A percentile compares a stretch with the other conserved stretches of the same genome.
Evolutionary conservation across 108 stramenopile species (phyloP).

Genomic region (Tribonema minus): DNA sequence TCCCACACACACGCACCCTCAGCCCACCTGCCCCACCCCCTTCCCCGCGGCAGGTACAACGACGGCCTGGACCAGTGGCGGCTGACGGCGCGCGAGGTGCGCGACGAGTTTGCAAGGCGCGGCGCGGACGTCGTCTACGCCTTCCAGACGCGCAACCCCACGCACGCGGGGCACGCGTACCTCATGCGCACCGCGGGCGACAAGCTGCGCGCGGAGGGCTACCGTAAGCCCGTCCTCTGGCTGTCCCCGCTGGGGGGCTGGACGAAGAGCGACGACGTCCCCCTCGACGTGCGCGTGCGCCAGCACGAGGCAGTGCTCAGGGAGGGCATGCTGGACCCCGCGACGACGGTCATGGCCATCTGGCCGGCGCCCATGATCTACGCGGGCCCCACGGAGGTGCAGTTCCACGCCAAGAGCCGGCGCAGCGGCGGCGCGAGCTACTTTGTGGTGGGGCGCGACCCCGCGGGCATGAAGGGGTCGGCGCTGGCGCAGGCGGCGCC

Average conservation of each 20-base stretch:
- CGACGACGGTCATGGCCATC: constrained; percentile 95
- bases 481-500: constrained; percentile 72
- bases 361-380: constrained; percentile 99
- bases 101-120: constrained; percentile 83
- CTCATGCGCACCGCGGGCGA: constrained; percentile 93
- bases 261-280: constrained; percentile 97
- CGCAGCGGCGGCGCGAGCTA: constrained; percentile 81
- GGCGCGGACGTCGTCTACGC: constrained; percentile 96
- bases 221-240: constrained; percentile 92
- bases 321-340: constrained; percentile 83
- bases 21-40: too few relatives aligned
- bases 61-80: constrained; percentile 97
- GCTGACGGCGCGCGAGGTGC: constrained; percentile 80
- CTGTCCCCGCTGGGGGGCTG: constrained; percentile 94
- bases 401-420: constrained; percentile 95
- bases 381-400: constrained; percentile 97
- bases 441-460: constrained; percentile 96
- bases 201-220: constrained; percentile 74
- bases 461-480: constrained; percentile 93
- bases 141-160: constrained; percentile 96
- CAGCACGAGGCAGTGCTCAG: constrained; percentile 91
- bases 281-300: constrained; percentile 91
- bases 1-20: too few relatives aligned
- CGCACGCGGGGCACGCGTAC: constrained; percentile 97
- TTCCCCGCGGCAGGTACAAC: constrained; percentile 84